Evolutionary conservation across 441 rosid species (phyloP).

Genomic region (Melastoma candidum): DNA sequence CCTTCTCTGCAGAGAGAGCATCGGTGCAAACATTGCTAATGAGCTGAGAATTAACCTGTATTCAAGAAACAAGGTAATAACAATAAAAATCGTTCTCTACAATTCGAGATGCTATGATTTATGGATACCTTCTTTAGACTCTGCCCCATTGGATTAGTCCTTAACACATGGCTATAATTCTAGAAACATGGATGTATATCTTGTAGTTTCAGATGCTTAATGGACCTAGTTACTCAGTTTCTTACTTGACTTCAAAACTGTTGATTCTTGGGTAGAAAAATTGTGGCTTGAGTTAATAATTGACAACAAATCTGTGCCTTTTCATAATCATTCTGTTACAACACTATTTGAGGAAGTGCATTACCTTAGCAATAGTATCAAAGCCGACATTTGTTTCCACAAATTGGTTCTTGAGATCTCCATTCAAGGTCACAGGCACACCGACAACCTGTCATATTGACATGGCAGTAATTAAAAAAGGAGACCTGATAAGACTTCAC

Average conservation of each 20-base stretch:
- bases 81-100: not conserved
- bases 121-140: not conserved
- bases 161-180: too few relatives aligned
- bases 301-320: too few relatives aligned
- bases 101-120: not conserved
- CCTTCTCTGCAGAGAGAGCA: constrained; percentile 99
- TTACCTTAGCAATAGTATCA: constrained; percentile 97
- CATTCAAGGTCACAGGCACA: constrained; percentile 93
- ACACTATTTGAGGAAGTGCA: not conserved
- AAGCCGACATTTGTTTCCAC: constrained; percentile 97
- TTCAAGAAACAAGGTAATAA: not conserved
- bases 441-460: constrained; percentile 66
- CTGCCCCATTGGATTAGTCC: too few relatives aligned
- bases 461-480: not conserved
- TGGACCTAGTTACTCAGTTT: too few relatives aligned
- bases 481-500: too few relatives aligned
- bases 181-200: too few relatives aligned
- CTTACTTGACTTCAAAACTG: too few relatives aligned
- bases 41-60: constrained; percentile 93
- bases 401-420: constrained; percentile 96
- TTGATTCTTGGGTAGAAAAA: too few relatives aligned
- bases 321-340: too few relatives aligned
- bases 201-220: too few relatives aligned
- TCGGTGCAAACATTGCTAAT: constrained; percentile 97
- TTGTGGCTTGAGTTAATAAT: too few relatives aligned